phyloP scores from a whole-genome alignment of 2,329 filamentous ascomycete species.

The Apiospora rasikravindrae region DNA sequence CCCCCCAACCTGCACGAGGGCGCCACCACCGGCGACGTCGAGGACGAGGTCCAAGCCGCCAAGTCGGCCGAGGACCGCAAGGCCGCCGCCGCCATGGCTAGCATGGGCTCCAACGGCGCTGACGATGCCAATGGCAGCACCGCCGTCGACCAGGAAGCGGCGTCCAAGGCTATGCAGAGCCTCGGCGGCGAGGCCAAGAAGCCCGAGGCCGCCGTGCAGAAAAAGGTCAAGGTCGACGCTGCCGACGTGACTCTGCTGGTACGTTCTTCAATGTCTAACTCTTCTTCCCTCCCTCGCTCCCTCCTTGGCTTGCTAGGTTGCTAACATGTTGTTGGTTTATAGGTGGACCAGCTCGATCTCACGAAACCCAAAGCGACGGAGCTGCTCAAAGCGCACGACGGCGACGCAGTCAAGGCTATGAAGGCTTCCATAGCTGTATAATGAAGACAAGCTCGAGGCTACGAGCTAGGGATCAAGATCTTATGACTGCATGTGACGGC shows the following conservation, averaged over 20 bases:
- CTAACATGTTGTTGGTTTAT: not conserved
- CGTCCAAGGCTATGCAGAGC: conserved; percentile 73
- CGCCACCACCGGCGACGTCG: conserved; percentile 62
- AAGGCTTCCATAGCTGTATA: conserved; percentile 53
- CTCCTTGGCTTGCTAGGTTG: not conserved
- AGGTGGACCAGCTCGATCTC: conserved; percentile 76
- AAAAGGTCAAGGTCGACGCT: conserved; percentile 75
- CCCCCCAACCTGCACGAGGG: conserved; percentile 64
- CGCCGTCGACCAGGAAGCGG: conserved; percentile 71
- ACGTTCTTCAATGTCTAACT: conserved; percentile 37
- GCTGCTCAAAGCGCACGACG: conserved; percentile 73
- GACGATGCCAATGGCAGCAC: conserved; percentile 53
- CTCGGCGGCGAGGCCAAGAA: conserved; percentile 47
- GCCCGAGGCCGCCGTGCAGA: conserved; percentile 48
- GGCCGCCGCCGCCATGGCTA: conserved; percentile 74
- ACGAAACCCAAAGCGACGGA: conserved; percentile 76
- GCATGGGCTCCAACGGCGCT: conserved; percentile 64
- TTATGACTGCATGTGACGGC: not conserved
- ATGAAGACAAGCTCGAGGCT: not conserved
- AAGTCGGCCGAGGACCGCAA: conserved; percentile 79
- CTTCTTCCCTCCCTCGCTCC: not conserved
- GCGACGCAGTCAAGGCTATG: conserved; percentile 71
- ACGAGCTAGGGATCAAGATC: not conserved
- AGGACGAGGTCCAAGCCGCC: conserved; percentile 58
- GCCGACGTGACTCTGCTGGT: conserved; percentile 74